Conservation (phyloP, 139 green algal genomes). For the Volvox africanus region DNA sequence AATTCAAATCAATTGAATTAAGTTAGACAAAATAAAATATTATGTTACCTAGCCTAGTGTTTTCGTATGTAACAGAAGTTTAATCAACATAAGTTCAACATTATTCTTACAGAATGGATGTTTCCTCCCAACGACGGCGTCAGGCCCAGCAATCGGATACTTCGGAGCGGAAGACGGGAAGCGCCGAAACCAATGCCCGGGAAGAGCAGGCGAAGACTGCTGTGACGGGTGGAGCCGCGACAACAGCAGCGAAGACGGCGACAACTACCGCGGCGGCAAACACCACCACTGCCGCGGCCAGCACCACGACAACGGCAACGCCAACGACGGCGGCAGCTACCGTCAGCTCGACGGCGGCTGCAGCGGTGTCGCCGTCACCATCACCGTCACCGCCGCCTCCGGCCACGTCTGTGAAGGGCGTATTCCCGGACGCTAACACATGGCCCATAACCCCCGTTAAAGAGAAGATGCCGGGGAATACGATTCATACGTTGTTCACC, state of each 20-base stretch:
- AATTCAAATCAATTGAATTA: too few relatives aligned
- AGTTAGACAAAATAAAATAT: too few relatives aligned
- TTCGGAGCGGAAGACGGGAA: slow-evolving; percentile 10
- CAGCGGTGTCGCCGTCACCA: background rate
- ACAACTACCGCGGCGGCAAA: background rate
- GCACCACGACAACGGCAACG: background rate
- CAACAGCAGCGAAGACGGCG: too few relatives aligned
- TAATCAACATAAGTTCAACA: too few relatives aligned
- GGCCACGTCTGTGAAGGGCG: background rate
- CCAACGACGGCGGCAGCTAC: background rate
- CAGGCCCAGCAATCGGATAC: slow-evolving; percentile 45
- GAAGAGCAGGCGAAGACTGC: slow-evolving; percentile 23
- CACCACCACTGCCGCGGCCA: background rate
- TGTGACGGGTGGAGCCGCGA: background rate
- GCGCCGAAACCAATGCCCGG: background rate
- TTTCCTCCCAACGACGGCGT: background rate
- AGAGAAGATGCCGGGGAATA: slow-evolving; percentile 59
- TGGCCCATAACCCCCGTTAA: slow-evolving; percentile 46
- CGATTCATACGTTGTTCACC: slow-evolving; percentile 92
- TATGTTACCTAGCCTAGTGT: too few relatives aligned
- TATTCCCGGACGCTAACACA: slow-evolving; percentile 43
- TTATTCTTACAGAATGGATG: too few relatives aligned
- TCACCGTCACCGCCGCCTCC: slow-evolving; percentile 1
- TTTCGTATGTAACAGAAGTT: too few relatives aligned
- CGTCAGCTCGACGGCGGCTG: too few relatives aligned